Evolutionary conservation across 805 yeast genomes (phyloP).

Genomic region (Cyberlindnera mycetangii): DNA sequence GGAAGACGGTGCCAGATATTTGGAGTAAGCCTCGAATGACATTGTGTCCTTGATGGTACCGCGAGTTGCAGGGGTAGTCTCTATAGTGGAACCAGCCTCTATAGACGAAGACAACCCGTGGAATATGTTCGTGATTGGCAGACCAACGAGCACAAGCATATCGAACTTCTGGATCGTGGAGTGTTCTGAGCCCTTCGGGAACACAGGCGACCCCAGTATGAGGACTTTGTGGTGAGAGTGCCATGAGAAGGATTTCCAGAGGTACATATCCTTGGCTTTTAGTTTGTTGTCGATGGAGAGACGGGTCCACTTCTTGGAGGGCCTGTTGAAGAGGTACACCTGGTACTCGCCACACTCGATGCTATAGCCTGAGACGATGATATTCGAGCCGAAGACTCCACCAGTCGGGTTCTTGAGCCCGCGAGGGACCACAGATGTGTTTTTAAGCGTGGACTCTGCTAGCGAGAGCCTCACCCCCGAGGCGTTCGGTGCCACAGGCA

Average conservation of each 20-base stretch:
- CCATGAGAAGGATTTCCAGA: conserved; percentile 74
- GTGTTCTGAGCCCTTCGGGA: conserved; percentile 24
- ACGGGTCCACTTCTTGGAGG: conserved; percentile 62
- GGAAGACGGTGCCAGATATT: conserved; percentile 70
- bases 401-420: conserved; percentile 55
- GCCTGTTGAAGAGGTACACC: conserved; percentile 50
- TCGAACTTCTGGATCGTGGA: conserved; percentile 42
- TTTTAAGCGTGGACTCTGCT: conserved; percentile 20
- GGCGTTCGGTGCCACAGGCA: conserved; percentile 32
- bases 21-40: conserved; percentile 64
- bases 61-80: neutral
- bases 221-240: conserved; percentile 71
- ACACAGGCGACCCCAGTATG: conserved; percentile 45
- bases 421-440: conserved; percentile 38
- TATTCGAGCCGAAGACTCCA: conserved; percentile 63
- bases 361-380: conserved; percentile 58
- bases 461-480: conserved; percentile 31
- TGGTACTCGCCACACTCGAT: conserved; percentile 41
- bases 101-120: conserved; percentile 11
- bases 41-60: conserved; percentile 17
- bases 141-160: conserved; percentile 45
- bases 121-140: conserved; percentile 51
- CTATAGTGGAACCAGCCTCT: neutral
- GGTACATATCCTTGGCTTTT: conserved; percentile 42
- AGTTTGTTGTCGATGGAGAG: conserved; percentile 51